Percentiles rank a stretch among this genome's conserved stretches.
phyloP scores from a whole-genome alignment of 805 yeast species.

The Wickerhamomyces subpelliculosus region DNA sequence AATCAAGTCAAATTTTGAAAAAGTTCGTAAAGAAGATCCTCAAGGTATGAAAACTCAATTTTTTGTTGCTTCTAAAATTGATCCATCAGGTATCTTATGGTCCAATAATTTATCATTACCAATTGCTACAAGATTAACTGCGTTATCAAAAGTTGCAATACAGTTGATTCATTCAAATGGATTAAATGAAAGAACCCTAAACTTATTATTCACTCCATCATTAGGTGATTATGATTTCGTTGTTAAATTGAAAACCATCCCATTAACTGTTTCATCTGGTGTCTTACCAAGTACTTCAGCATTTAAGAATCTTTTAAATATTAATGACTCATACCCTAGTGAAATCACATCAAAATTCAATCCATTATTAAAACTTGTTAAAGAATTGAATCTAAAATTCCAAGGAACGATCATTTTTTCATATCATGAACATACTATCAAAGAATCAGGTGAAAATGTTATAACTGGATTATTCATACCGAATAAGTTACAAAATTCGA shows the following conservation, averaged over 20 bases:
- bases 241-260: slow-evolving; percentile 45
- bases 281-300: slow-evolving; percentile 36
- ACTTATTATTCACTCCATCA: slow-evolving; percentile 71
- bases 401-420: slow-evolving; percentile 68
- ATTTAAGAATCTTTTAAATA: slow-evolving; percentile 50
- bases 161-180: slow-evolving; percentile 45
- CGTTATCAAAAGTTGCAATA: slow-evolving; percentile 71
- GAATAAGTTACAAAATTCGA: slow-evolving; percentile 45
- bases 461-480: slow-evolving; percentile 83
- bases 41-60: slow-evolving; percentile 70
- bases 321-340: slow-evolving; percentile 25
- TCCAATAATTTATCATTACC: slow-evolving; percentile 60
- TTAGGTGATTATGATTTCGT: slow-evolving; percentile 79
- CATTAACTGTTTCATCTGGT: slow-evolving; percentile 46
- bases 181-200: slow-evolving; percentile 33
- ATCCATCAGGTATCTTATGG: slow-evolving; percentile 85
- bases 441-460: slow-evolving; percentile 50
- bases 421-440: slow-evolving; percentile 43
- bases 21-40: slow-evolving; percentile 73
- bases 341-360: slow-evolving; percentile 46
- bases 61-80: slow-evolving; percentile 78
- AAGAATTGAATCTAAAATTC: slow-evolving; percentile 57
- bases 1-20: slow-evolving; percentile 58
- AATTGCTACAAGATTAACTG: slow-evolving; percentile 82
- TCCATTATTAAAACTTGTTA: slow-evolving; percentile 50